Conservation (phyloP, 352 stramenopile genomes). For the Phytopythium ostracodes region DNA sequence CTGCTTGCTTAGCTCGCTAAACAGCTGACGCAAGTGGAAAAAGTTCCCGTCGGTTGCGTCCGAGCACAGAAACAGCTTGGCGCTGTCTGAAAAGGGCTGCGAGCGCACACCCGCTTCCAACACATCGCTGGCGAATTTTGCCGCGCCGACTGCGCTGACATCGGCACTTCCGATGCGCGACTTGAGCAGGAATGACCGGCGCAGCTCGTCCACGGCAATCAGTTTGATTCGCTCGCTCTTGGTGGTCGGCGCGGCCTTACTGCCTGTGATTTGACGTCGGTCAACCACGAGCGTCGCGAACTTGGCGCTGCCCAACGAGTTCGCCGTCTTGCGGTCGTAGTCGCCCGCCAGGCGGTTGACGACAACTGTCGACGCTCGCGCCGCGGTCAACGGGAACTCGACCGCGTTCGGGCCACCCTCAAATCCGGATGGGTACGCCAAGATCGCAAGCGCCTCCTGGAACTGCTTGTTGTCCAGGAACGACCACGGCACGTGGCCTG, state of each 20-base stretch:
- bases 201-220: slow-evolving; percentile 19
- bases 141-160: not conserved
- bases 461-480: slow-evolving; percentile 29
- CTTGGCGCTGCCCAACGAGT: slow-evolving; percentile 9
- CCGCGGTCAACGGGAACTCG: slow-evolving; percentile 24
- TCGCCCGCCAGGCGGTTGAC: slow-evolving; percentile 17
- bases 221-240: slow-evolving; percentile 7
- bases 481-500: slow-evolving; percentile 15
- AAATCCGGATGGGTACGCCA: not conserved
- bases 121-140: not conserved
- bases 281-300: slow-evolving; percentile 5
- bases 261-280: not conserved
- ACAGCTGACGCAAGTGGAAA: not conserved
- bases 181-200: slow-evolving; percentile 21
- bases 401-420: not conserved
- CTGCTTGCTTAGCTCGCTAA: not conserved
- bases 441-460: slow-evolving; percentile 19
- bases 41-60: slow-evolving; percentile 5
- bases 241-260: not conserved
- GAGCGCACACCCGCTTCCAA: not conserved
- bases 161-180: not conserved
- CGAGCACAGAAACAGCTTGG: slow-evolving; percentile 6
- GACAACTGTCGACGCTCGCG: slow-evolving; percentile 20
- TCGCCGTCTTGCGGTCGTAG: slow-evolving; percentile 20
- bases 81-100: not conserved